phyloP scores from a whole-genome alignment of 352 stramenopile species.

The Globisporangium takayamanum region DNA sequence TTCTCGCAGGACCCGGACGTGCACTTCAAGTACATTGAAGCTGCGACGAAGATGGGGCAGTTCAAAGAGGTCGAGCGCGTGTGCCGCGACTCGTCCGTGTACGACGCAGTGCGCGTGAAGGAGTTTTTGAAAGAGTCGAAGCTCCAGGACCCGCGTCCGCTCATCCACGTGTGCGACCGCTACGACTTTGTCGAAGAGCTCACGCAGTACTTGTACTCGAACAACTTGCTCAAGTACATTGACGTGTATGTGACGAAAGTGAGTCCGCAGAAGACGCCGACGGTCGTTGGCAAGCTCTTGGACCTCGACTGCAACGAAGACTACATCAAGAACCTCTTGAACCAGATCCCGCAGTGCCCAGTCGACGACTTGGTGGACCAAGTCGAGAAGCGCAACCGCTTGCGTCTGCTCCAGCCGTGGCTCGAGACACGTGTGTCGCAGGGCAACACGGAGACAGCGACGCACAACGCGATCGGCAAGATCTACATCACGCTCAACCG shows the following conservation, averaged over 20 bases:
- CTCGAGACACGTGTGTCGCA: conserved; percentile 98
- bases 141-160: conserved; percentile 96
- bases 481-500: conserved; percentile 99
- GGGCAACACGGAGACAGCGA: conserved; percentile 97
- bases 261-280: conserved; percentile 96
- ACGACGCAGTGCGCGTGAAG: conserved; percentile 99
- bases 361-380: conserved; percentile 98
- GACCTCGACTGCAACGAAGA: conserved; percentile 99
- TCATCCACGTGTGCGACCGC: conserved; percentile 99
- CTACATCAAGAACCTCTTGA: conserved; percentile 99
- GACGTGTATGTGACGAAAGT: conserved; percentile 99
- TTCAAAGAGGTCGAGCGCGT: conserved; percentile 99
- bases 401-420: conserved; percentile 98
- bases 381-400: conserved; percentile 98
- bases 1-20: conserved; percentile 97
- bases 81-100: conserved; percentile 99
- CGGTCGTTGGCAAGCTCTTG: conserved; percentile 98
- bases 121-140: conserved; percentile 99
- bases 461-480: conserved; percentile 99
- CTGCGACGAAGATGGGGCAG: conserved; percentile 98
- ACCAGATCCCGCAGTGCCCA: conserved; percentile 92
- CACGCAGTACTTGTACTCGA: conserved; percentile 99
- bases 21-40: conserved; percentile 99
- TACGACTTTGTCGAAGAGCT: conserved; percentile 99
- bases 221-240: conserved; percentile 99